Base-by-base conservation (phyloP, 129 eudicot genomes). In the Oenanthe sinensis region DNA sequence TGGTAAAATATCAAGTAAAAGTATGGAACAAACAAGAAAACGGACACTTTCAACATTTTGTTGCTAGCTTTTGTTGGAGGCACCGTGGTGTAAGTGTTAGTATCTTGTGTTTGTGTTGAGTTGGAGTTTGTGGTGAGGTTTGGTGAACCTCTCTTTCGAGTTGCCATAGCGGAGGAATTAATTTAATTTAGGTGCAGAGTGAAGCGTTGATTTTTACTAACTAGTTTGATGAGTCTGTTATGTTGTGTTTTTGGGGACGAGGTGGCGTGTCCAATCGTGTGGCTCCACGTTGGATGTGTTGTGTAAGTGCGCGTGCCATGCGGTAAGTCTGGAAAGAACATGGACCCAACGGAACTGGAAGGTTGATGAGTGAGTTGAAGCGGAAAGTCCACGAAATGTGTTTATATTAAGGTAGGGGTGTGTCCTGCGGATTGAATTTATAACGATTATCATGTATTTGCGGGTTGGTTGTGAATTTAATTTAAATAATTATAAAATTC, bases 11-110 rank as follows among this genome's bases (percentile, higher is more conserved):
- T 62, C 4, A 92, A 83, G 88, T 84, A 90, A 24, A 81, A 28
- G 78, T 96, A 96, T 0, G 99, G 97, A 77, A 89, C 63, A 49
- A 85, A 70, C 49, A 92, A 86, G 16, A 89, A 19, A 39, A 83
- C 45, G 0, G 93, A 87, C 71, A 89, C 58, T 43, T 73, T 78
- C 52, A 89, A 10, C 75, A 96, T 85, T 67, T 82, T 83, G 71
- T 82, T 83, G 54, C 71, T 67, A 46, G 87, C 79, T 75, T 90
- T 90, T 0, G 93, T 52, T 16, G 97, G 80, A 3, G 83, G 79
- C 81, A 95, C 42, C 80, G 44, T 15, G 74, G 74, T 17, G 74
- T 2, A 8, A 58, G 67, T 68, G 73, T 36, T 36, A n/a, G n/a
- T n/a, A 28, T 36, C 16, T 3, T 68, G 43, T 36, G 74, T 68